Conservation (phyloP, 179 eudicot species). For the Silene vulgaris region DNA sequence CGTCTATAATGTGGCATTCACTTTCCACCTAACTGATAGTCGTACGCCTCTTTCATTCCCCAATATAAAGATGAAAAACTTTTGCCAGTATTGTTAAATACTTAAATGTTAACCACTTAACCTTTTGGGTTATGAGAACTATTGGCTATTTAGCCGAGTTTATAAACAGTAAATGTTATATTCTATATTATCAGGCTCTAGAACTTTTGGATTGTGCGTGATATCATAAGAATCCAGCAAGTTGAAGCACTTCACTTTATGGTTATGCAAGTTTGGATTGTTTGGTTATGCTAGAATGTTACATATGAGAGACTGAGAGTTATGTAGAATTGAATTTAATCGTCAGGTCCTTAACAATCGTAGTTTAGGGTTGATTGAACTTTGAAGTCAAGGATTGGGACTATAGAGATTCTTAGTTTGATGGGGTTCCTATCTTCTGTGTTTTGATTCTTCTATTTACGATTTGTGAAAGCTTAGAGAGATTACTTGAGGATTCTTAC, state of each 20-base stretch:
- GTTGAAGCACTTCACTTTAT: no score
- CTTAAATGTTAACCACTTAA: background rate
- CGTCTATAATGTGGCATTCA: background rate
- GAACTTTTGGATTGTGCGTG: background rate
- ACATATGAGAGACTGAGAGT: background rate
- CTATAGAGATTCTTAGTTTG: background rate
- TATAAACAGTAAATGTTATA: background rate
- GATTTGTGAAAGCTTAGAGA: background rate
- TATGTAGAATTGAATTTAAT: background rate
- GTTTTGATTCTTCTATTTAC: background rate
- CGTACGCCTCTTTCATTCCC: background rate
- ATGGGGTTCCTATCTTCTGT: background rate
- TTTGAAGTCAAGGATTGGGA: no score
- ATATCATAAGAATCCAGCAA: background rate
- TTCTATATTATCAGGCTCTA: background rate
- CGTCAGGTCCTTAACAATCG: no score
- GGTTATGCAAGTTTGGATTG: background rate
- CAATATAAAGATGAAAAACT: background rate
- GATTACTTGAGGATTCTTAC: conserved; percentile 3
- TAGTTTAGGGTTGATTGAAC: no score
- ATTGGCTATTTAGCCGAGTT: background rate
- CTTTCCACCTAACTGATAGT: background rate
- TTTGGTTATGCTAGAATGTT: background rate
- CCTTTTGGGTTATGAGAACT: background rate
- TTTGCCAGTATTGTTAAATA: background rate